These are phyloP conservation scores for Phaeosphaeria sp. DNA, from an alignment of 2,329 filamentous ascomycete genomes.

Conservation along the genomic window DNA sequence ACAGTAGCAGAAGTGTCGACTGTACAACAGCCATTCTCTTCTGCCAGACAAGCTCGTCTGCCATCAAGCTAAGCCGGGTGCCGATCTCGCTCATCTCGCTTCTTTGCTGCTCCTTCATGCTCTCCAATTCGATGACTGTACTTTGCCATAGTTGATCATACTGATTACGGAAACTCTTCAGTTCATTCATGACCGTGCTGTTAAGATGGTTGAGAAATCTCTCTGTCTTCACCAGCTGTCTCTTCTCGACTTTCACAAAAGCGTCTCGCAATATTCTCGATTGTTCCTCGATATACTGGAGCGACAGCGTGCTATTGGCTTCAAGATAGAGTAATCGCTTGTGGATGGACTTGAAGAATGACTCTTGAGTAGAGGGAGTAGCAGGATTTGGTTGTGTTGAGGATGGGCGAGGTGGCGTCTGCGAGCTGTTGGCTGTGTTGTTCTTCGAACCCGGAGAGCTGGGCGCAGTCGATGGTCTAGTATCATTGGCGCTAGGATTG, in stretches of 20 bases:
- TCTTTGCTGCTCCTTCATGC: conserved; percentile 83
- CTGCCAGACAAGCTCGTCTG: conserved; percentile 84
- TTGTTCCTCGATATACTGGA: conserved; percentile 97
- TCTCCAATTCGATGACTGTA: conserved; percentile 88
- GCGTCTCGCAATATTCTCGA: conserved; percentile 88
- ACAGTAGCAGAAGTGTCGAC: conserved; percentile 83
- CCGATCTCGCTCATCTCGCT: conserved; percentile 84
- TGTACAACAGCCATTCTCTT: conserved; percentile 95
- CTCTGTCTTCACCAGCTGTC: conserved; percentile 83
- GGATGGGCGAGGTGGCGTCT: conserved; percentile 34
- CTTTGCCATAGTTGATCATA: conserved; percentile 98
- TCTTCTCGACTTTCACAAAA: conserved; percentile 84
- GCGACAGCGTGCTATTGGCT: conserved; percentile 86
- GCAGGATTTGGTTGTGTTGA: conserved; percentile 59
- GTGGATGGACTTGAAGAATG: conserved; percentile 95
- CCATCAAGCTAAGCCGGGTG: conserved; percentile 80
- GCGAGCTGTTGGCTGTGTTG: conserved; percentile 21
- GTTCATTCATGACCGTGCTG: conserved; percentile 79
- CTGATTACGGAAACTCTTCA: conserved; percentile 67
- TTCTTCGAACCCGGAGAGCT: conserved; percentile 23
- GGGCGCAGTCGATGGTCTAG: conserved; percentile 12
- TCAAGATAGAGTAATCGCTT: conserved; percentile 92
- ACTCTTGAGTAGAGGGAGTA: conserved; percentile 89
- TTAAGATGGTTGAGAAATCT: conserved; percentile 87
- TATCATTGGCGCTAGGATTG: conserved; percentile 18